Conservation (phyloP, 352 stramenopile genomes). For the Phytophthora foliorum region DNA sequence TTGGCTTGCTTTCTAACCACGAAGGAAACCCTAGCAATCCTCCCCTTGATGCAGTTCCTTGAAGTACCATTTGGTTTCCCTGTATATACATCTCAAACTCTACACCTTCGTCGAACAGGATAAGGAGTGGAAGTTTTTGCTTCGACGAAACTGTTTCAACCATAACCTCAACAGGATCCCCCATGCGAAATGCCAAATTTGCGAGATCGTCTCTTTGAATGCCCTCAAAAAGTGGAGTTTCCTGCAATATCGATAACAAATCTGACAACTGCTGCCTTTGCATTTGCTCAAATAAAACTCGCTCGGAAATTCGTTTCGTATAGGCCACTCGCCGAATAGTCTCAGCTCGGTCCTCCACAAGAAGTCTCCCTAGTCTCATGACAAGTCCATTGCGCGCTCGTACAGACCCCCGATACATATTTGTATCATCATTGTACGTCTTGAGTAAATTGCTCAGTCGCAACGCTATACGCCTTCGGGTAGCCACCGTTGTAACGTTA, state of each 20-base stretch:
- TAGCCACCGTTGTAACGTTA: constrained; percentile 4
- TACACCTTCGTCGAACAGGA: constrained; percentile 23
- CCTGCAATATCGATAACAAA: constrained; percentile 22
- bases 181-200: constrained; percentile 27
- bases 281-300: constrained; percentile 22
- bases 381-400: constrained; percentile 28
- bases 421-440: constrained; percentile 9
- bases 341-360: constrained; percentile 48
- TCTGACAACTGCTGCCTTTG: constrained; percentile 20
- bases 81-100: constrained; percentile 24
- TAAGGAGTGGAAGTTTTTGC: constrained; percentile 16
- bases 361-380: constrained; percentile 28
- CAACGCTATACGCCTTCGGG: constrained; percentile 20
- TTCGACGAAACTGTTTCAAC: neutral
- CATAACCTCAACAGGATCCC: constrained; percentile 17
- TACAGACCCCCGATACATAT: constrained; percentile 12
- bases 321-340: constrained; percentile 43
- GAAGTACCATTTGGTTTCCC: constrained; percentile 1
- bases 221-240: constrained; percentile 24
- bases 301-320: constrained; percentile 28
- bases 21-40: constrained; percentile 26
- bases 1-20: constrained; percentile 6
- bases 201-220: constrained; percentile 26
- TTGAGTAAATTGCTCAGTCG: constrained; percentile 27
- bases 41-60: constrained; percentile 21